Evolutionary conservation across 768 basidiomycete species (phyloP), one percentile per base, ranked within the genome.

Genomic region (Mycena galopus): DNA sequence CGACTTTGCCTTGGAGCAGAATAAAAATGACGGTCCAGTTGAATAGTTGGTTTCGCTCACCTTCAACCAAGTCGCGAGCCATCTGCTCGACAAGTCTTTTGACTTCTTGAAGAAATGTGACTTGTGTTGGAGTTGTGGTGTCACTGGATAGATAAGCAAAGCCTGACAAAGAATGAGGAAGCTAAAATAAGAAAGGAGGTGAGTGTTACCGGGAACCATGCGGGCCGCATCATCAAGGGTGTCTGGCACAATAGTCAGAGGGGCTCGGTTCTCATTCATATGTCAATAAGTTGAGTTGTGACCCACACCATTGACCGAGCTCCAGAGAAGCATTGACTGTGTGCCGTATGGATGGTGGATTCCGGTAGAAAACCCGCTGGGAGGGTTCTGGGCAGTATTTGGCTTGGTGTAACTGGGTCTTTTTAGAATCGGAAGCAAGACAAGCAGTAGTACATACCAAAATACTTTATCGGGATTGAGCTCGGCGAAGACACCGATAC

Each of bases 241-340:
- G 14, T 55, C n/a, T n/a, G n/a, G 57, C 56, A 76, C 39, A 33
- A 76, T 58, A 0, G 73, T 76, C 9, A 76, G 59, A 0, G 69
- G 68, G 1, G 75, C 75, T 3, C 68, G 65, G 37, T 74, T 76
- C 50, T 76, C 65, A 27, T 74, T 76, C 71, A 75, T 74, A 58
- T 76, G 50, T 1, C 73, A 25, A 25, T 65, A 76, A 1, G 59
- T 67, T 2, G 65, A 32, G 25, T 76, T 72, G 17, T 55, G 64
- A 3, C 75, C 75, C 1, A 75, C 37, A 1, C 75, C 75, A 1
- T 65, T 19, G 6, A 14, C n/a, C 14, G 16, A 10, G n/a, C 37
- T 42, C 23, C 65, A 19, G 9, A 68, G 58, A 17, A 67, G 27
- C 35, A 62, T 50, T 6, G n/a, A 27, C 32, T 71, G 66, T 2